phyloP scores from a whole-genome alignment of 495 filamentous ascomycete species.

The Tuber brumale region DNA sequence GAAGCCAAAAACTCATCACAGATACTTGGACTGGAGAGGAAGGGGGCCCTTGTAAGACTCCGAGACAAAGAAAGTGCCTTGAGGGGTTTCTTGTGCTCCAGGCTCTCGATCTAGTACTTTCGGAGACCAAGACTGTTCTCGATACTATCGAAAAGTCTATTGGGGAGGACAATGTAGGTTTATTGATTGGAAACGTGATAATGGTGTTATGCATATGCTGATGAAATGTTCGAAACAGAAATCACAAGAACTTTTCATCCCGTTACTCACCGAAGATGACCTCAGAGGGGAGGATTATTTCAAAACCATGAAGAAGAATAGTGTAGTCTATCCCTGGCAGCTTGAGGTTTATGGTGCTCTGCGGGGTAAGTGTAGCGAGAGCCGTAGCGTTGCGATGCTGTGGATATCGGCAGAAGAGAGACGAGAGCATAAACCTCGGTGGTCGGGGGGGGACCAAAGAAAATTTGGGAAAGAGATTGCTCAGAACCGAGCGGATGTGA shows the following conservation, averaged over 20 bases:
- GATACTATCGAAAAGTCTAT: not conserved
- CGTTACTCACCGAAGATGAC: not conserved
- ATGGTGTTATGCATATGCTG: not conserved
- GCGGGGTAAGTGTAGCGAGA: not conserved
- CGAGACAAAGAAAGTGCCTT: not conserved
- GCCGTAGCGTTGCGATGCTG: not conserved
- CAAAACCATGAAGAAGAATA: constrained; percentile 1
- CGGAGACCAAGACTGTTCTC: not conserved
- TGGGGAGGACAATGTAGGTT: not conserved
- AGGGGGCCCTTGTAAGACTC: not conserved
- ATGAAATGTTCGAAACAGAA: not conserved
- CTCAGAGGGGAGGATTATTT: not conserved
- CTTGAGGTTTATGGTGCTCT: not conserved
- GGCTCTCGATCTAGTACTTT: not conserved
- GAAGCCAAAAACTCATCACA: not conserved
- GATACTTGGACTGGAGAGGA: not conserved
- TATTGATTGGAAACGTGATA: not conserved
- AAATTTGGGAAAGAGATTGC: not conserved
- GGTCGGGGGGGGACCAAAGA: not conserved
- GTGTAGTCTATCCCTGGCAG: not conserved
- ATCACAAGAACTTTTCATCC: not conserved
- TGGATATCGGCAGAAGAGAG: not conserved
- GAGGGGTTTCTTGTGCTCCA: not conserved
- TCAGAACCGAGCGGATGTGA: not conserved
- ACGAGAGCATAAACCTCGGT: not conserved